Evolutionary conservation across 305 asterid species (phyloP).

Genomic region (Vinca major): DNA sequence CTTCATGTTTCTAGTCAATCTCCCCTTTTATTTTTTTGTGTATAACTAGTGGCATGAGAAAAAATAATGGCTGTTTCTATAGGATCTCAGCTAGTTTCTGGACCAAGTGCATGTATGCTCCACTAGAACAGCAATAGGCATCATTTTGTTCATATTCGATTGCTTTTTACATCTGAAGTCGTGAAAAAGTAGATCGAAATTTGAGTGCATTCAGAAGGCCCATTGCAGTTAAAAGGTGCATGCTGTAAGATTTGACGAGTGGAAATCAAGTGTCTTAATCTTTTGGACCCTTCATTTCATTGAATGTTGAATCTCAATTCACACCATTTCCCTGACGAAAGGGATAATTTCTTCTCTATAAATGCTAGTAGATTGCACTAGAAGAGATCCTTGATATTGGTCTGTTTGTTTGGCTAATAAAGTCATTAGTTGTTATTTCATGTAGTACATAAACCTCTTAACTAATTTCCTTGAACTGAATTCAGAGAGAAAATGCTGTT

Average conservation of each 20-base stretch:
- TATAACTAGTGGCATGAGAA: not conserved
- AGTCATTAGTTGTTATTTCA: not conserved
- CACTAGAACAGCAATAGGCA: not conserved
- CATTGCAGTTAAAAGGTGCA: not conserved
- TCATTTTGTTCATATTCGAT: not conserved
- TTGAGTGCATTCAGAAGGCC: not conserved
- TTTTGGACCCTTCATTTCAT: not conserved
- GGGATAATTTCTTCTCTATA: not conserved
- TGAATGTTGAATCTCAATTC: not conserved
- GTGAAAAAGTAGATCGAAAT: not conserved
- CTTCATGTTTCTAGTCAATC: not conserved
- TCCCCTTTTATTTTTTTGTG: not conserved
- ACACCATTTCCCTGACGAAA: not conserved
- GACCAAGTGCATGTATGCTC: not conserved
- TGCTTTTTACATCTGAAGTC: not conserved
- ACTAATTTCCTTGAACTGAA: constrained; percentile 6
- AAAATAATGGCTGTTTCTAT: not conserved
- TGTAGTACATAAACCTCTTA: not conserved
- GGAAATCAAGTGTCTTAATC: not conserved
- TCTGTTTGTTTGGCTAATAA: not conserved
- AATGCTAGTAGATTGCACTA: not conserved
- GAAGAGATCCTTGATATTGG: not conserved
- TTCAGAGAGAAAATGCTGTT: constrained; percentile 68
- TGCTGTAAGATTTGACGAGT: not conserved
- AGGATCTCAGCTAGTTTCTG: not conserved